Base-by-base conservation (phyloP, 1,284 basidiomycete species). In the Moesziomyces globuligerus region DNA sequence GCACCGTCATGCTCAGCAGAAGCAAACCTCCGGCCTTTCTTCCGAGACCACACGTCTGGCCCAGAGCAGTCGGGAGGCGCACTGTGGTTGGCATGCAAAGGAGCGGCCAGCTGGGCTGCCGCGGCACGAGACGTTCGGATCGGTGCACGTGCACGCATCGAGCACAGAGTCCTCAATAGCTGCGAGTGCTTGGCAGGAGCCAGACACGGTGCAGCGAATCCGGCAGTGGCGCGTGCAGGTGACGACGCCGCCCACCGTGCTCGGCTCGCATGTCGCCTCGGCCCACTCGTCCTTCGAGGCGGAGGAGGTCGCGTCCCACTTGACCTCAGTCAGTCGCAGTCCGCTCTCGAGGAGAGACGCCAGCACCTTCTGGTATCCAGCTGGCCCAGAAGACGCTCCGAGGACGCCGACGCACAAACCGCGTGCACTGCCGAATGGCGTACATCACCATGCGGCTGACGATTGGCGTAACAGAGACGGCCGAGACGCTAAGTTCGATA, bases 301-400 rank as follows among this genome's bases (percentile, higher is more conserved):
- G 10, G 37, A 40, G 21, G 47, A 52, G 10, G 46, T 5, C 34
- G 47, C 47, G 5, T 48, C 51, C 10, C 39, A 64, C 21, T 37
- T 70, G 41, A 70, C 67, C n/a, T 59, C 54, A 15, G 42, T 65
- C 25, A 64, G 60, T 26, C 41, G 67, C 9, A 69, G 60, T 36
- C 66, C 59, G 21, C 20, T 56, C 18, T 58, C 60, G 26, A 58
- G 46, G 43, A 13, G 9, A 9, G 2, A 21, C 36, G 23, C 13
- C n/a, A 3, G 11, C 38, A 50, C 17, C 10, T 34, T n/a, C n/a
- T n/a, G n/a, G n/a, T n/a, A n/a, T n/a, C n/a, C n/a, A n/a, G n/a
- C n/a, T n/a, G n/a, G n/a, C n/a, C n/a, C n/a, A n/a, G 49, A 15
- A 13, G 55, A 54, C 37, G 17, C 40, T n/a, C 24, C 53, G 1